These are phyloP conservation scores for Neurospora sp. DNA, from an alignment of 495 filamentous ascomycete genomes.

Conservation along the genomic window DNA sequence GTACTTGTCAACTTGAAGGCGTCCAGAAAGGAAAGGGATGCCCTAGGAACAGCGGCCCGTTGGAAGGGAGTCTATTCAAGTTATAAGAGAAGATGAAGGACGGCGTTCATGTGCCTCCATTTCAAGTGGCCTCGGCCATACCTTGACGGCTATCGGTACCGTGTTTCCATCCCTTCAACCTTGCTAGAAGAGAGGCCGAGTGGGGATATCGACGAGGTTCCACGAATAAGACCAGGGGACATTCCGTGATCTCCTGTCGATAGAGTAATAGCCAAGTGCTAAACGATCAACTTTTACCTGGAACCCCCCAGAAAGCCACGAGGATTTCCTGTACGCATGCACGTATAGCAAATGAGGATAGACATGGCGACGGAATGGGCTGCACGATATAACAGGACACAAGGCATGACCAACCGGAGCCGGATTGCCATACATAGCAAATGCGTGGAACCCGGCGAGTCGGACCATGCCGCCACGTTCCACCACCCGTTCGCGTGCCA, in stretches of 20 bases:
- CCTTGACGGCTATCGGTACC: background rate
- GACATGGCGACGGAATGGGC: background rate
- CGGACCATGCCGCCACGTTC: background rate
- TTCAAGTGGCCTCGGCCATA: background rate
- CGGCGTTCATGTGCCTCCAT: background rate
- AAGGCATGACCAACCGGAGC: background rate
- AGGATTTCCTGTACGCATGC: background rate
- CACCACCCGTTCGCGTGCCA: background rate
- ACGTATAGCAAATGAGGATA: background rate
- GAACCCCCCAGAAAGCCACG: background rate
- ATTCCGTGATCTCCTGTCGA: background rate
- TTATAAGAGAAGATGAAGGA: background rate
- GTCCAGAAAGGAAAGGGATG: background rate
- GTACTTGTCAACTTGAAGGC: background rate
- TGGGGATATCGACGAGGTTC: background rate
- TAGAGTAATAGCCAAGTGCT: background rate
- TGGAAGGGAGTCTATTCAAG: background rate
- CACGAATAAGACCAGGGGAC: background rate
- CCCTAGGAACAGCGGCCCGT: background rate
- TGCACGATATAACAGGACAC: background rate
- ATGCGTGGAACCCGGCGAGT: background rate
- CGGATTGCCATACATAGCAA: background rate
- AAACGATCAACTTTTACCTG: background rate
- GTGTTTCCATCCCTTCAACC: background rate
- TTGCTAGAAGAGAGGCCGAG: background rate